A percentile compares a stretch with the other conserved stretches of the same genome.
Evolutionary conservation across 208 protist species (phyloP).

Genomic region (Trypanosoma cruzi): DNA sequence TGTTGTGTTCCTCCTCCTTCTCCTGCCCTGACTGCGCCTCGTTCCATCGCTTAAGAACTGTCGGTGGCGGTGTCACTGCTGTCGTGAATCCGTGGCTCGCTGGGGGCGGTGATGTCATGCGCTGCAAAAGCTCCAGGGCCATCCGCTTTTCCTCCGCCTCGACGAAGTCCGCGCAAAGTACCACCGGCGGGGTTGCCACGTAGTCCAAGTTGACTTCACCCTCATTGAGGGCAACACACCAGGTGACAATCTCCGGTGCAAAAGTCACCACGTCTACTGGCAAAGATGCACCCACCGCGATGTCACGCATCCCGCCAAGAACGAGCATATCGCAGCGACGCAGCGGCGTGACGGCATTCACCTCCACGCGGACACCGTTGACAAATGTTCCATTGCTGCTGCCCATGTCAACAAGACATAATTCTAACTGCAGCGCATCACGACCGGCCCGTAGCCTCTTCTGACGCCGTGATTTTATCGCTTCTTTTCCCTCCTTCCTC

Average conservation of each 20-base stretch:
- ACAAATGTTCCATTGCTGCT: conserved; percentile 92
- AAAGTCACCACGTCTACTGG: conserved; percentile 43
- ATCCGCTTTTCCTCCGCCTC: conserved; percentile 37
- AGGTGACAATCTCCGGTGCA: conserved; percentile 74
- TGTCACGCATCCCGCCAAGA: conserved; percentile 88
- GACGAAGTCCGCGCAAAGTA: conserved; percentile 47
- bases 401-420: conserved; percentile 77
- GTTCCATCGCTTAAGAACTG: conserved; percentile 6
- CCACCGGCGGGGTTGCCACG: conserved; percentile 54
- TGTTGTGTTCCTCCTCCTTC: conserved; percentile 6
- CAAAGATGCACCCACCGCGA: conserved; percentile 49
- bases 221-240: conserved; percentile 49
- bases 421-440: conserved; percentile 4
- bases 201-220: conserved; percentile 3
- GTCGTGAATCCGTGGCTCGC: background rate
- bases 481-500: background rate
- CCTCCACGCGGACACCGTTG: conserved; percentile 61
- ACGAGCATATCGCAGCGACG: conserved; percentile 68
- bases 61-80: conserved; percentile 8
- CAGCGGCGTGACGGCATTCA: conserved; percentile 46
- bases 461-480: background rate
- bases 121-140: conserved; percentile 30
- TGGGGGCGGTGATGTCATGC: background rate
- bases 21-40: background rate
- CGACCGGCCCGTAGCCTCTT: background rate